phyloP scores from a whole-genome alignment of 1,284 basidiomycete species.

The Microbotryomycetes sp. region DNA sequence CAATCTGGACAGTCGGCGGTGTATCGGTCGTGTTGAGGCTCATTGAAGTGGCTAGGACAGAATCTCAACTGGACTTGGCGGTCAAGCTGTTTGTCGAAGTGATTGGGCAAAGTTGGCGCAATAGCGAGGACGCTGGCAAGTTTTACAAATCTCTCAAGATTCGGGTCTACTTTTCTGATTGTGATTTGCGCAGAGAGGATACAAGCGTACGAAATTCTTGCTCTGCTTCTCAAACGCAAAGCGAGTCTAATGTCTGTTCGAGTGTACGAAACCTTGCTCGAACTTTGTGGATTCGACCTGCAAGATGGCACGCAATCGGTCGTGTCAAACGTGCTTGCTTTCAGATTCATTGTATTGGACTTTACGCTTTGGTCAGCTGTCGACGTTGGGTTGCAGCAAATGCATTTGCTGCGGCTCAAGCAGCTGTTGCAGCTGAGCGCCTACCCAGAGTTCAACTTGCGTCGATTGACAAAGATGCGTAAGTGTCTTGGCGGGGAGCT shows the following conservation, averaged over 20 bases:
- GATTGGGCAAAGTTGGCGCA: conserved; percentile 76
- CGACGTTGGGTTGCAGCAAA: conserved; percentile 58
- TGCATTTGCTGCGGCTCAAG: conserved; percentile 72
- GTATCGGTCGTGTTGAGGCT: conserved; percentile 65
- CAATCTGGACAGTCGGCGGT: conserved; percentile 77
- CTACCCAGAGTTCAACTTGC: conserved; percentile 39
- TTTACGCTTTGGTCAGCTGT: conserved; percentile 82
- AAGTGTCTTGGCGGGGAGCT: background rate
- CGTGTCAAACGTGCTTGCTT: conserved; percentile 72
- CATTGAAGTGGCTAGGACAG: conserved; percentile 67
- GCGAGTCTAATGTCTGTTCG: conserved; percentile 65
- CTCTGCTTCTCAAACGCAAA: conserved; percentile 65
- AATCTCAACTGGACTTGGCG: conserved; percentile 64
- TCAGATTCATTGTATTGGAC: conserved; percentile 74
- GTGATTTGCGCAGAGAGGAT: conserved; percentile 61
- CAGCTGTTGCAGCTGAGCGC: conserved; percentile 64
- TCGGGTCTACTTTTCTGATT: conserved; percentile 4
- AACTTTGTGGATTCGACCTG: conserved; percentile 75
- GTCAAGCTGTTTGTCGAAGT: conserved; percentile 68
- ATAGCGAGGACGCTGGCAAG: conserved; percentile 53
- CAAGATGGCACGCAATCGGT: conserved; percentile 63
- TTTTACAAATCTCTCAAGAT: background rate
- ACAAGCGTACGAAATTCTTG: conserved; percentile 65
- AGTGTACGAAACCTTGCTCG: conserved; percentile 67
- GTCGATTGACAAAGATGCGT: conserved; percentile 36